These are phyloP conservation scores for Colletotrichum plurivorum DNA, from an alignment of 2,329 filamentous ascomycete species.

Conservation along the genomic window DNA sequence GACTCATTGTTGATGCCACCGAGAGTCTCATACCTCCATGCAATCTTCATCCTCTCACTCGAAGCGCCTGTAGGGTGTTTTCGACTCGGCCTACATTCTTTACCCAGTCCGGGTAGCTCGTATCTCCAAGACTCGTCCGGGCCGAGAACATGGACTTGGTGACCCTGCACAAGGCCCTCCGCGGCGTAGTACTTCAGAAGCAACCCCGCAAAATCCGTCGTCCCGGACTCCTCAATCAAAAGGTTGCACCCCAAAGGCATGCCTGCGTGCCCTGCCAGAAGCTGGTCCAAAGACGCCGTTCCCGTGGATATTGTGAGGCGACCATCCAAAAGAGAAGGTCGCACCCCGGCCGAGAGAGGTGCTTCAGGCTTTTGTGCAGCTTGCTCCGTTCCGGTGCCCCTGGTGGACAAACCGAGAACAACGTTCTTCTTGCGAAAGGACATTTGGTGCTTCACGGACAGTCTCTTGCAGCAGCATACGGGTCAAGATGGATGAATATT, in stretches of 20 bases:
- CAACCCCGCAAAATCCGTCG: conserved; percentile 92
- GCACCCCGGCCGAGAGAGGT: conserved; percentile 66
- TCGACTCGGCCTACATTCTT: conserved; percentile 54
- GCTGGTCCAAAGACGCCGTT: conserved; percentile 84
- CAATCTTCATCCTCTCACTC: conserved; percentile 95
- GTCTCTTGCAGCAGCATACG: too few species aligned
- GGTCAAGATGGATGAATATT: too few species aligned
- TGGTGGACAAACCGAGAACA: conserved; percentile 57
- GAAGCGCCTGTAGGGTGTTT: conserved; percentile 55
- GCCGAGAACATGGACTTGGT: conserved; percentile 88
- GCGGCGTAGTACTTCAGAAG: conserved; percentile 91
- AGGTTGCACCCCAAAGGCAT: conserved; percentile 85
- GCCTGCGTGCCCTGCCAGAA: conserved; percentile 89
- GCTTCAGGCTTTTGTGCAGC: conserved; percentile 49
- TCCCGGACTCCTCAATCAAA: conserved; percentile 88
- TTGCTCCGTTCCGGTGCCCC: conserved; percentile 42
- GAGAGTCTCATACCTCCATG: conserved; percentile 94
- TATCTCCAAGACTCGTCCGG: conserved; percentile 84
- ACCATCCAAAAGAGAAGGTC: conserved; percentile 91
- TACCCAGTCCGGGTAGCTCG: conserved; percentile 82
- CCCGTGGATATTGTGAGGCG: conserved; percentile 92
- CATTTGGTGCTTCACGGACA: conserved; percentile 53
- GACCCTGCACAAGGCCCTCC: conserved; percentile 92
- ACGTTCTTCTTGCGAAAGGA: conserved; percentile 72
- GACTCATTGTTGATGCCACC: conserved; percentile 55